These are phyloP conservation scores for Casuarina cunninghamiana DNA, from an alignment of 306 rosid genomes.

Conservation along the genomic window DNA sequence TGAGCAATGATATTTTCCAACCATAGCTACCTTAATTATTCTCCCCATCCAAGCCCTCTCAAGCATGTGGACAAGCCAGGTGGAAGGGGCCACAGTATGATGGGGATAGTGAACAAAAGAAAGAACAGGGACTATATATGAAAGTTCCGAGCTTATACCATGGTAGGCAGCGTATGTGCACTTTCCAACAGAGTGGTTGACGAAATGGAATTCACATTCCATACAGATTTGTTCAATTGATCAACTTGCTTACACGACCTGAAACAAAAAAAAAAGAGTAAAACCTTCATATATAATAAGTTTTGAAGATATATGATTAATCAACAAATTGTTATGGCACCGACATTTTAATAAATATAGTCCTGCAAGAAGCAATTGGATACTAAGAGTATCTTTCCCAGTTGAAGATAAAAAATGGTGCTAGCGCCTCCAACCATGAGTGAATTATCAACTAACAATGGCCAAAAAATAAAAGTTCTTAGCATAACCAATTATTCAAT, in stretches of 20 bases:
- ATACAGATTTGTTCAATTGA: conserved; percentile 81
- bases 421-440: not conserved
- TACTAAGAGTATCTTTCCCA: not conserved
- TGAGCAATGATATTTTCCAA: conserved; percentile 19
- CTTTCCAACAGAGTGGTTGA: conserved; percentile 84
- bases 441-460: not conserved
- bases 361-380: not conserved
- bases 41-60: conserved; percentile 14
- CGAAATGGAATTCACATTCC: conserved; percentile 80
- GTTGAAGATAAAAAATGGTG: not conserved
- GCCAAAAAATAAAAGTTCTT: not conserved
- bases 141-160: conserved; percentile 44
- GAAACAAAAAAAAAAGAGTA: conserved; percentile 17
- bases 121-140: conserved; percentile 1
- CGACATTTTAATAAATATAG: conserved; percentile 1
- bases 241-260: conserved; percentile 88
- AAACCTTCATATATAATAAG: not conserved
- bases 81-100: not conserved
- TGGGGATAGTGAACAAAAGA: not conserved
- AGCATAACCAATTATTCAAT: not conserved
- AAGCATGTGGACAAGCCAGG: not conserved
- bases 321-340: not conserved
- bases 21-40: conserved; percentile 12
- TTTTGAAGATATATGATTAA: not conserved
- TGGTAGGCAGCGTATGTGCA: conserved; percentile 53